Percentiles rank a stretch among this genome's conserved stretches.
Conservation (phyloP, 2,329 filamentous ascomycete genomes). For the Leptographium radiaticola region DNA sequence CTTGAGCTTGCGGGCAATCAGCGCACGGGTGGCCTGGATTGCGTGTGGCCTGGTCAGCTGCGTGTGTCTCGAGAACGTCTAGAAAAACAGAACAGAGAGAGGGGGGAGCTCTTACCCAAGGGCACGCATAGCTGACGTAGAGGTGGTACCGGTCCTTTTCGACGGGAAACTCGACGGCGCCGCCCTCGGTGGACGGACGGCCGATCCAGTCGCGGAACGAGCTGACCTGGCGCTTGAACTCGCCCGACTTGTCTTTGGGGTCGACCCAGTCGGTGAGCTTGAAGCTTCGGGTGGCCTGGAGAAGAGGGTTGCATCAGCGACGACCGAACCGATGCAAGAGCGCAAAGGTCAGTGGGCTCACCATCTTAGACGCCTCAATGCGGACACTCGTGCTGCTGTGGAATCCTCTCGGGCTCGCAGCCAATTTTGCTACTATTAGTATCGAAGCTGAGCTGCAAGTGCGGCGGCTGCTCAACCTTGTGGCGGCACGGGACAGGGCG, state of each 20-base stretch:
- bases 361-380: not conserved
- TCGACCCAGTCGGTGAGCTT: slow-evolving; percentile 74
- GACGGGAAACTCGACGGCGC: slow-evolving; percentile 58
- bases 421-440: not conserved
- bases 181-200: slow-evolving; percentile 45
- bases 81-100: too few species aligned
- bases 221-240: slow-evolving; percentile 83
- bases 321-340: not conserved
- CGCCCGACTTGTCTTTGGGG: slow-evolving; percentile 63
- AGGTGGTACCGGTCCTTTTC: slow-evolving; percentile 90
- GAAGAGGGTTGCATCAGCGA: not conserved
- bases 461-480: not conserved
- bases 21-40: slow-evolving; percentile 56
- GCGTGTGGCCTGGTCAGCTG: too few species aligned
- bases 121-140: slow-evolving; percentile 88
- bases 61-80: too few species aligned
- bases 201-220: slow-evolving; percentile 67
- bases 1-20: slow-evolving; percentile 84
- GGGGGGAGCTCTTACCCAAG: slow-evolving; percentile 45
- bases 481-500: not conserved
- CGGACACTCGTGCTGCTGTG: not conserved
- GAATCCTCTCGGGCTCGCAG: not conserved
- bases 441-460: not conserved
- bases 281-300: slow-evolving; percentile 8
- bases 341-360: not conserved